Base-by-base conservation (phyloP, 768 basidiomycete species). In the Kwoniella shandongensis region DNA sequence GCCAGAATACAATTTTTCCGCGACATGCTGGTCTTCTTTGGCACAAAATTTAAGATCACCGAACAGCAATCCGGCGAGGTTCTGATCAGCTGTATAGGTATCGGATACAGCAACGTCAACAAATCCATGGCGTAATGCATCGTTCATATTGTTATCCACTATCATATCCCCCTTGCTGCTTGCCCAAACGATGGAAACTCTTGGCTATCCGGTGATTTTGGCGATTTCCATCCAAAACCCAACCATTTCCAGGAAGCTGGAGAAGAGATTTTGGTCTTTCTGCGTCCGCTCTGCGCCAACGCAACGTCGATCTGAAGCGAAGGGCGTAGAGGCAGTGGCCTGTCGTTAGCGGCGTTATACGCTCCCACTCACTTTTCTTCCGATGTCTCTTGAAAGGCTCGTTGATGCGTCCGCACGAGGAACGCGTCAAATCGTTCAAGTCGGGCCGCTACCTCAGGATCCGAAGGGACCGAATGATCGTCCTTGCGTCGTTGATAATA, bases 41-140 rank as follows among this genome's bases (percentile, higher is more conserved):
- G 91, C 25, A 91, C 88, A 0, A 87, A 89, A 13, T 98, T 98
- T 84, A 98, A 96, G 77, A 87, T 96, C 53, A 82, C 83, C 15
- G 50, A 55, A 8, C 52, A 64, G 13, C 23, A 32, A 1, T 51
- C 20, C 1, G 77, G 80, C 12, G 85, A 90, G 59, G 82, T 89
- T 13, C 54, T 90, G 44, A 87, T 91, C 75, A 90, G 90, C 5
- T 97, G 94, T 74, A 89, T 92, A 61, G 94, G 94, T 11, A 84
- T 86, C 22, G 94, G 96, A 42, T 92, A 92, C 73, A 79, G 89
- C 60, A 99, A 98, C 74, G 85, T 86, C 61, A 78, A 77, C 51
- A 78, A 77, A 69, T 63, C 74, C 38, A 74, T 76, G 52, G 73
- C 73, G 11, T 76, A 58, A 22, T 51, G 49, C 49, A 40, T 40